These are phyloP conservation scores for Backusella luteola DNA, from an alignment of 192 early-diverging fungal species.

Conservation along the genomic window DNA sequence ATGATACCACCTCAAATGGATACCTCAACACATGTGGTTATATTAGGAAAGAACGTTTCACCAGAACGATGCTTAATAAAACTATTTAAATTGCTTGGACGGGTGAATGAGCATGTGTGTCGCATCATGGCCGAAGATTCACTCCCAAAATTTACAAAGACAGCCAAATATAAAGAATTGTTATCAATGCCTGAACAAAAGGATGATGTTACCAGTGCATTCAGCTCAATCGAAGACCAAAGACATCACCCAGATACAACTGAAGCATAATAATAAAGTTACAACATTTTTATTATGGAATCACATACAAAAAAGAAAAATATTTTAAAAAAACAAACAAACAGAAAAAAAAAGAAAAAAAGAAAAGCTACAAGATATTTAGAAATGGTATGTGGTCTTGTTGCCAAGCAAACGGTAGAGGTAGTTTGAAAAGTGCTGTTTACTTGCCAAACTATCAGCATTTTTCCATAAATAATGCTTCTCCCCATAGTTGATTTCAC, in stretches of 20 bases:
- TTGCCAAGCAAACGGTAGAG: not conserved
- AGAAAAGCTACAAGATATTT: slow-evolving; percentile 50
- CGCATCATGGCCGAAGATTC: slow-evolving; percentile 40
- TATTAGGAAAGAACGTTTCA: slow-evolving; percentile 15
- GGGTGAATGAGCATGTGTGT: slow-evolving; percentile 33
- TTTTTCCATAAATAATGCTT: slow-evolving; percentile 5
- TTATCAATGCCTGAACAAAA: not conserved
- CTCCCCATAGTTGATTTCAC: slow-evolving; percentile 13
- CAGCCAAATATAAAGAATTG: slow-evolving; percentile 20
- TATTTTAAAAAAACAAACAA: not conserved
- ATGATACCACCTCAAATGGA: slow-evolving; percentile 3
- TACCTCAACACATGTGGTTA: not conserved
- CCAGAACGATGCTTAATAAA: slow-evolving; percentile 14
- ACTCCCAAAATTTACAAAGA: slow-evolving; percentile 27
- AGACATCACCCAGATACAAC: not conserved
- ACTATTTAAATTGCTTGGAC: slow-evolving; percentile 26
- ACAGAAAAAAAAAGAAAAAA: not conserved
- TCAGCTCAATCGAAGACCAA: not conserved
- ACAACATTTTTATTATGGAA: slow-evolving; percentile 62
- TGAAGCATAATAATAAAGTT: not conserved
- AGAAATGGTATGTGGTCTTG: slow-evolving; percentile 45
- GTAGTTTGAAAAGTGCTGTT: slow-evolving; percentile 8
- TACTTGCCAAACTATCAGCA: slow-evolving; percentile 9
- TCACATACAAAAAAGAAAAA: slow-evolving; percentile 71
- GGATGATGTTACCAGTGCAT: not conserved